phyloP scores from a whole-genome alignment of 352 stramenopile species.

The Globisporangium echinulatum region DNA sequence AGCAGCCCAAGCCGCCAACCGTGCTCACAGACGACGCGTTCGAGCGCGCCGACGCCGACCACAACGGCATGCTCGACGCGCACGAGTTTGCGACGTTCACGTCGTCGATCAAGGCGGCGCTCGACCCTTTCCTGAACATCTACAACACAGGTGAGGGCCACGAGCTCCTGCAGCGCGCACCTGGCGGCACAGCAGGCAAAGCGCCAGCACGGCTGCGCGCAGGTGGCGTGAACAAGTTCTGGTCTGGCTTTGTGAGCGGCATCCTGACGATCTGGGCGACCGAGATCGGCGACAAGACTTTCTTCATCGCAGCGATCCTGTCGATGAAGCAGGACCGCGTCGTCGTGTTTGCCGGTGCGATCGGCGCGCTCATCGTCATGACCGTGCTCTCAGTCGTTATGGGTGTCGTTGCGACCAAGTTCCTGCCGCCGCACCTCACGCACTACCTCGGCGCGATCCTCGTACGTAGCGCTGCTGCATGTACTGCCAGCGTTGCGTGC shows the following conservation, averaged over 20 bases:
- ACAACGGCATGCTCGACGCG: conserved; percentile 61
- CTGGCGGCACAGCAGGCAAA: background rate
- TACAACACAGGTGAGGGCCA: conserved; percentile 15
- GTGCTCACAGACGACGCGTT: conserved; percentile 37
- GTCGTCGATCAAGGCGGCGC: conserved; percentile 36
- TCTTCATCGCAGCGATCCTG: conserved; percentile 98
- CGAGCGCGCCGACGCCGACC: conserved; percentile 57
- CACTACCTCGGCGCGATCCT: conserved; percentile 94
- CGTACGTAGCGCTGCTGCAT: conserved; percentile 19
- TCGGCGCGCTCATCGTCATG: conserved; percentile 95
- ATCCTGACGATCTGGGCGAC: conserved; percentile 97
- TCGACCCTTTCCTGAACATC: conserved; percentile 43
- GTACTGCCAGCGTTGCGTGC: background rate
- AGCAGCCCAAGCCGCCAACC: conserved; percentile 15
- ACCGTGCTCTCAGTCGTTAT: conserved; percentile 97
- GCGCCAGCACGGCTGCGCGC: conserved; percentile 24
- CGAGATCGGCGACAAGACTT: conserved; percentile 99
- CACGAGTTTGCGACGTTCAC: conserved; percentile 65
- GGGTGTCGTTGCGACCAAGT: conserved; percentile 92
- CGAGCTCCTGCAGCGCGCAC: conserved; percentile 11
- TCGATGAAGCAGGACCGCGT: conserved; percentile 94
- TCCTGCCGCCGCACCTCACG: conserved; percentile 92
- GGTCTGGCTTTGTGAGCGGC: conserved; percentile 81
- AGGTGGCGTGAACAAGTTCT: conserved; percentile 66
- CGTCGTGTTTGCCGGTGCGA: conserved; percentile 94